Percentiles rank a stretch among this genome's conserved stretches.
These are phyloP conservation scores for Nicotiana attenuata DNA, from an alignment of 257 asterid genomes.

Conservation along the genomic window DNA sequence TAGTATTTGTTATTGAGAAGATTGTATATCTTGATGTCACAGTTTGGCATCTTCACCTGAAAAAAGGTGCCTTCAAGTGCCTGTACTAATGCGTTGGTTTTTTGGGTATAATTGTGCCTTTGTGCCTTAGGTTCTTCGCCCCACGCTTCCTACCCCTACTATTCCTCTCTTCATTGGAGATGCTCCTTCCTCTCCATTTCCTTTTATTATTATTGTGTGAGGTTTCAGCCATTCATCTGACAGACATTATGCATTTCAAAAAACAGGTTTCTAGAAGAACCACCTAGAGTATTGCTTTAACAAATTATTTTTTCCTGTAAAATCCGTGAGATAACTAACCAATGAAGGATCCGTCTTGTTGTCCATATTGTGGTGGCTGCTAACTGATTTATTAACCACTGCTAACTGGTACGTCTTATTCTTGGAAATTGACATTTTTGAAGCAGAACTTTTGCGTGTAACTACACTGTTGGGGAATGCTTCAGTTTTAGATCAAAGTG, in stretches of 20 bases:
- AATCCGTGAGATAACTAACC: constrained; percentile 43
- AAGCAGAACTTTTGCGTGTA: constrained; percentile 99
- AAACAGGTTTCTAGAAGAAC: too few species aligned
- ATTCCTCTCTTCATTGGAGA: not conserved
- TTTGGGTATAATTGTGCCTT: not conserved
- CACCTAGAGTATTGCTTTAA: not conserved
- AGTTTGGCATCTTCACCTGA: not conserved
- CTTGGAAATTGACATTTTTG: constrained; percentile 99
- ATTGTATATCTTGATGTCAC: not conserved
- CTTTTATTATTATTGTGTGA: too few species aligned
- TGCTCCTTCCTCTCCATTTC: too few species aligned
- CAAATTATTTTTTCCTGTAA: not conserved
- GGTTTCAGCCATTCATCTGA: not conserved
- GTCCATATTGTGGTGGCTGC: constrained; percentile 81
- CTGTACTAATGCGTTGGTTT: not conserved
- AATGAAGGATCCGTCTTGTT: constrained; percentile 41
- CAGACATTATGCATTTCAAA: too few species aligned
- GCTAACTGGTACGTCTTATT: constrained; percentile 98
- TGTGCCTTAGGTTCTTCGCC: not conserved
- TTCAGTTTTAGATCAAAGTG: constrained; percentile 97
- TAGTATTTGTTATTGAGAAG: not conserved
- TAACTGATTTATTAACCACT: constrained; percentile 70
- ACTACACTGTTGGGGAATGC: constrained; percentile 99
- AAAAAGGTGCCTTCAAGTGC: not conserved
- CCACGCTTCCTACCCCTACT: constrained; percentile 3